phyloP scores from a whole-genome alignment of 495 filamentous ascomycete genomes.

The Hypoxylon subgilvum region DNA sequence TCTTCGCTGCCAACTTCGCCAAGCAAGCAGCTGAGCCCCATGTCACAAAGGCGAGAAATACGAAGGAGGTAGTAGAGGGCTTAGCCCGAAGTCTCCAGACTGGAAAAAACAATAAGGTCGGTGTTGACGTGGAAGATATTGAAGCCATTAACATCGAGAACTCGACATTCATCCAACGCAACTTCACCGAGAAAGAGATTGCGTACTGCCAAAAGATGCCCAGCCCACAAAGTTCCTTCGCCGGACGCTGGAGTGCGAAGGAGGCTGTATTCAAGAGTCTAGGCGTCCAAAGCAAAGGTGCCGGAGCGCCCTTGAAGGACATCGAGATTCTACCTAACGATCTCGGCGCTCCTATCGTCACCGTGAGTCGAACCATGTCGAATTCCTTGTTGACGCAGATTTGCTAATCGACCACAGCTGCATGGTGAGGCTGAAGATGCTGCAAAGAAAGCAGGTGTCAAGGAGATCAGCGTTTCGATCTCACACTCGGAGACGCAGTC shows the following conservation, averaged over 20 bases:
- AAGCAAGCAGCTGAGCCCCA: slow-evolving; percentile 46
- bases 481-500: slow-evolving; percentile 92
- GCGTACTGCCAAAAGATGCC: slow-evolving; percentile 80
- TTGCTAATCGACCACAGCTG: slow-evolving; percentile 66
- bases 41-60: slow-evolving; percentile 62
- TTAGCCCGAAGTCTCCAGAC: slow-evolving; percentile 74
- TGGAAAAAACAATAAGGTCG: slow-evolving; percentile 76
- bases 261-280: slow-evolving; percentile 98
- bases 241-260: slow-evolving; percentile 94
- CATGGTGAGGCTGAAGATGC: slow-evolving; percentile 81
- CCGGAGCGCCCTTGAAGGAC: slow-evolving; percentile 86
- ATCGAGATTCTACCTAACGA: slow-evolving; percentile 88
- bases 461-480: slow-evolving; percentile 87
- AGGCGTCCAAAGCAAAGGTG: slow-evolving; percentile 85
- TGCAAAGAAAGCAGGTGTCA: slow-evolving; percentile 82
- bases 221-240: slow-evolving; percentile 80
- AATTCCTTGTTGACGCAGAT: slow-evolving; percentile 1
- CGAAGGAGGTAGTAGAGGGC: slow-evolving; percentile 77
- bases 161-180: slow-evolving; percentile 90
- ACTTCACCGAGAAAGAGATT: slow-evolving; percentile 85
- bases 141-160: slow-evolving; percentile 87
- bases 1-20: slow-evolving; percentile 71
- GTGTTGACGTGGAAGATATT: slow-evolving; percentile 90
- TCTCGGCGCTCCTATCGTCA: slow-evolving; percentile 80
- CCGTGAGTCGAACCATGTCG: slow-evolving; percentile 63